Evolutionary conservation across 1,284 basidiomycete genomes (phyloP), one percentile per base, ranked within the genome.

Genomic region (Ceratobasidium sp.): DNA sequence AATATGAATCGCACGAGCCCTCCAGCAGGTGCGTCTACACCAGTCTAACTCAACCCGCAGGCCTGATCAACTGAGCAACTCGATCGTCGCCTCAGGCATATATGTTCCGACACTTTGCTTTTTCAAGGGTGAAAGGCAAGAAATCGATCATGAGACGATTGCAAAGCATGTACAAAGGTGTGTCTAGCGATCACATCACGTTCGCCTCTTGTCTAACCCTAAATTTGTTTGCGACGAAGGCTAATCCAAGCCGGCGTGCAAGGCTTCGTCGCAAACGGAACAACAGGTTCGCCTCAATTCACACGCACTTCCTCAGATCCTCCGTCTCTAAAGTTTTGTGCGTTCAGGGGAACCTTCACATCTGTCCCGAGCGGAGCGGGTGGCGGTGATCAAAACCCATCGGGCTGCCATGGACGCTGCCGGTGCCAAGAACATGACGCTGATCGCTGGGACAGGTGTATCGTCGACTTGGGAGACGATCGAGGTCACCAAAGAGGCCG

Each of bases 71-170:
- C 22, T 56, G 27, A 56, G 14, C 3, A 13, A 16, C 43, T 46
- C 43, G 53, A 31, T 31, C 16, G 9, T 29, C 27, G 53, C 27
- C 16, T 34, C 49, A 75, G 74, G 77, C 13, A 72, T 78, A 48
- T 76, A 76, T 41, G 77, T 78, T n/a, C 77, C 77, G 14, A 78
- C 76, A 7, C 72, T 78, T 27, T 73, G 68, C 48, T 78, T 78
- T 66, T 77, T 77, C 75, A 74, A 76, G 48, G 74, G 75, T 7
- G 74, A 74, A 19, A 62, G 58, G 63, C 76, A 78, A 68, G 74
- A 76, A 29, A 49, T 78, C 7, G 77, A 78, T 63, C 69, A 75
- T 41, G 74, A 76, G 34, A 58, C 73, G 8, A 63, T 76, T 13
- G 49, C 53, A 53, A 76, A 74, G 74, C 77, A 77, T 59, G 75